Percentiles rank a stretch among this genome's conserved stretches.
phyloP scores from a whole-genome alignment of 1,284 basidiomycete species.

The Leccinum cinnamomeum region DNA sequence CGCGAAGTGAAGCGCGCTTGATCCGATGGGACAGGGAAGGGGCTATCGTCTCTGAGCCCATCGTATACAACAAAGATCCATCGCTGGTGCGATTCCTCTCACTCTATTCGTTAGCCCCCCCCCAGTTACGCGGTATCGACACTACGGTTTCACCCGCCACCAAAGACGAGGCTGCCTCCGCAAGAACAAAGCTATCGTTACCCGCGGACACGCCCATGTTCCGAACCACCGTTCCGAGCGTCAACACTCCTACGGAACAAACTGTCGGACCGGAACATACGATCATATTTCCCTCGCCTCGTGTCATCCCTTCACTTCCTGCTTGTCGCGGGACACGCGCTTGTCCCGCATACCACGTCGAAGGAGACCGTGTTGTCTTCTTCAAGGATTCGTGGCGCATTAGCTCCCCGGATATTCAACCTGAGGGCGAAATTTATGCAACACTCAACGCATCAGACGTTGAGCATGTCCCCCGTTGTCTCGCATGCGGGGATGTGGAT shows the following conservation, averaged over 20 bases:
- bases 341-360: not conserved
- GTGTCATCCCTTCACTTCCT: not conserved
- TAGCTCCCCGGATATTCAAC: not conserved
- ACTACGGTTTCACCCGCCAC: not conserved
- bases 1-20: not conserved
- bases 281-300: not conserved
- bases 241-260: not conserved
- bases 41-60: not conserved
- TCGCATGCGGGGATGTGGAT: not conserved
- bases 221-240: not conserved
- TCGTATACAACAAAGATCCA: not conserved
- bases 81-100: not conserved
- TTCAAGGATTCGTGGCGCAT: not conserved
- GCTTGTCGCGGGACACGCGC: not conserved
- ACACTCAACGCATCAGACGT: not conserved
- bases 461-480: not conserved
- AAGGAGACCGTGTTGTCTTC: not conserved
- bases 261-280: not conserved
- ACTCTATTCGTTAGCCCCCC: not conserved
- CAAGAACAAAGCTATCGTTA: not conserved
- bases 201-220: not conserved
- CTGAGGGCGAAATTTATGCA: not conserved
- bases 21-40: constrained; percentile 2
- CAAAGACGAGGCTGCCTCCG: not conserved
- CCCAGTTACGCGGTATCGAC: not conserved